Evolutionary conservation across 2,329 filamentous ascomycete species (phyloP).

Genomic region (Albifimbria verrucaria): DNA sequence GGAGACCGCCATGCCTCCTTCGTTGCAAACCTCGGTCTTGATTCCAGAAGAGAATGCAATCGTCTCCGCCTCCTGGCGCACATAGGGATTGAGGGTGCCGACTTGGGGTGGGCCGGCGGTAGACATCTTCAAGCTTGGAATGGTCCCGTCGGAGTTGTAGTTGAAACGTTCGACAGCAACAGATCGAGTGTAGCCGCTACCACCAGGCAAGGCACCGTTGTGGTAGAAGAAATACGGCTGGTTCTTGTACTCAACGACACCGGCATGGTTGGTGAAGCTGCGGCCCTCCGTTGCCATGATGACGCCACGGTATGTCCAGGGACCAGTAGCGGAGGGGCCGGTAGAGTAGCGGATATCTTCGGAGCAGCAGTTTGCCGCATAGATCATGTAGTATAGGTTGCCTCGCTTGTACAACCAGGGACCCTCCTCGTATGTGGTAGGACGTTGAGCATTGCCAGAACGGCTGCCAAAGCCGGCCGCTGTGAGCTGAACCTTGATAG

Average conservation of each 20-base stretch:
- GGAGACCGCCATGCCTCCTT: conserved; percentile 21
- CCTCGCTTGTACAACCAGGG: conserved; percentile 29
- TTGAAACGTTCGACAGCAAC: conserved; percentile 23
- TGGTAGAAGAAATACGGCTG: conserved; percentile 29
- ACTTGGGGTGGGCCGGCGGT: conserved; percentile 22
- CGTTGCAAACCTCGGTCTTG: conserved; percentile 17
- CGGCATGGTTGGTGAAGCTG: conserved; percentile 27
- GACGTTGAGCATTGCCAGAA: background rate
- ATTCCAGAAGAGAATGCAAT: conserved; percentile 24
- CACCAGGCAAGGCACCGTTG: conserved; percentile 25
- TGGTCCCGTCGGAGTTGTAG: conserved; percentile 24
- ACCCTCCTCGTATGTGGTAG: conserved; percentile 16
- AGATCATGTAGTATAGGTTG: conserved; percentile 25
- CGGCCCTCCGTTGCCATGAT: conserved; percentile 23
- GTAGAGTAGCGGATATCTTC: conserved; percentile 29
- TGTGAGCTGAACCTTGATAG: conserved; percentile 2
- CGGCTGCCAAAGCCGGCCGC: background rate
- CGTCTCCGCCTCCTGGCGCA: conserved; percentile 23
- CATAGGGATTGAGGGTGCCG: conserved; percentile 21
- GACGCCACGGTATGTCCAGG: conserved; percentile 27
- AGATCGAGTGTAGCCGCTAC: conserved; percentile 22
- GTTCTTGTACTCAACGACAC: conserved; percentile 23
- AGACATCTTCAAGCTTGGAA: conserved; percentile 24
- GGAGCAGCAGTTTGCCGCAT: conserved; percentile 24
- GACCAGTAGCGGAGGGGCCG: conserved; percentile 19